A percentile compares a stretch with the other conserved stretches of the same genome.
These are phyloP conservation scores for Fraxinus paxiana DNA, from an alignment of 305 asterid genomes.

Conservation along the genomic window DNA sequence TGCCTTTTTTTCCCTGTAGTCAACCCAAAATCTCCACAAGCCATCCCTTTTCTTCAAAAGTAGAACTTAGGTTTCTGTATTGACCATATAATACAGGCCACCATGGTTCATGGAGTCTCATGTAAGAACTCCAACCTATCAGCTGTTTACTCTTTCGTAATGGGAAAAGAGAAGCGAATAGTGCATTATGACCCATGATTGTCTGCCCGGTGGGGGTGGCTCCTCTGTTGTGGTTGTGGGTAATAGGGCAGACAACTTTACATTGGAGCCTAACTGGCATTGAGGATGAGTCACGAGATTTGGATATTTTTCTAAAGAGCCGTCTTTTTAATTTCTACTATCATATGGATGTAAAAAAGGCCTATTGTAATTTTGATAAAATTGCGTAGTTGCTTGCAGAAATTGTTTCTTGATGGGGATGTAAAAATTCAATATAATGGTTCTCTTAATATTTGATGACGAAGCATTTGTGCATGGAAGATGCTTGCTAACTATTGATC, in stretches of 20 bases:
- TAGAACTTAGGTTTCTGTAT: neutral
- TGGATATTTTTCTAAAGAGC: neutral
- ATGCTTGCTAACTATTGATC: constrained; percentile 8
- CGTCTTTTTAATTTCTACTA: neutral
- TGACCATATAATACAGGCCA: constrained; percentile 13
- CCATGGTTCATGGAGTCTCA: constrained; percentile 1
- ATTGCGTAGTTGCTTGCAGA: neutral
- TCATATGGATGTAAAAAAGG: neutral
- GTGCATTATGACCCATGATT: neutral
- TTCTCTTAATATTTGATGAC: constrained; percentile 10
- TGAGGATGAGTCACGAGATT: neutral
- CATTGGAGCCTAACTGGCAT: neutral
- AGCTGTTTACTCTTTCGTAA: neutral
- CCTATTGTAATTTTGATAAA: neutral
- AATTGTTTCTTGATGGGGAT: neutral
- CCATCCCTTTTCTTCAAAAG: neutral
- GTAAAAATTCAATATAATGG: neutral
- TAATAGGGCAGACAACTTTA: neutral
- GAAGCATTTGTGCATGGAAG: neutral
- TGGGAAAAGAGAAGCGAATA: neutral
- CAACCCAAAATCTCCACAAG: neutral
- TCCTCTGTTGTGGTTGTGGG: neutral
- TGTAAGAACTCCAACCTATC: constrained; percentile 11
- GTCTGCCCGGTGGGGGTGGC: neutral
- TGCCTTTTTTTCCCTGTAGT: neutral